Base-by-base conservation (phyloP, 345 rosid genomes). In the Brassica juncea region DNA sequence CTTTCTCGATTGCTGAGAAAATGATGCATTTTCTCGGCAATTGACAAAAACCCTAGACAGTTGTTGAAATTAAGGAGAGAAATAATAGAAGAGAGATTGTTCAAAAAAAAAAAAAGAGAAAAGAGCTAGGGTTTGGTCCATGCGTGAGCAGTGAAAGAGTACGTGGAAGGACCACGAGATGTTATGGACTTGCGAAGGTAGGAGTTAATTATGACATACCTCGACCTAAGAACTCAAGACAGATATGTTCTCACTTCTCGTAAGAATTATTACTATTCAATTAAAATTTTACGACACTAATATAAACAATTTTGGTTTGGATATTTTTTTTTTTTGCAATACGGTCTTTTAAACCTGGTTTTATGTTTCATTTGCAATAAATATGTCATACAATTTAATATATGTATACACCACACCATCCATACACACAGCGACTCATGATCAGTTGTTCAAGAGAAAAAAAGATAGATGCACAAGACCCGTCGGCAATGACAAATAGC, bases 121-220 rank as follows among this genome's bases (percentile, higher is more conserved):
- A 32, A 42, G 66, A 70, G 81, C 76, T 77, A 70, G 57, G 71
- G 71, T 35, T 77, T 77, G 76, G 81, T 77, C 76, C 81, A 77
- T 70, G 71, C 70, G 49, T 49, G 39, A 69, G 54, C 74, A 76
- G 54, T 49, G 76, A 54, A 70, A 35, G 23, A 54, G 80, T 52
- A 70, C 57, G 65, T 71, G 57, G 71, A 77, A 77, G 76, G 81
- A 52, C 81, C 81, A 77, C 66, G 59, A 6, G 66, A 52, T 64
- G 71, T 71, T 35, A 54, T 15, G 71, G 16, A 34, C 11, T 63
- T 49, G 39, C 58, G 42, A 77, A 54, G 75, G 44, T 77, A 70
- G 65, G 70, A n/a, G 49, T 63, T 49, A 63, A 35, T 77, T 52
- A 77, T 55, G 28, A 70, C 76, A 70, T 35, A 52, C 76, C 71